Evolutionary conservation across 345 rosid species (phyloP).

Genomic region (Brassica nigra): DNA sequence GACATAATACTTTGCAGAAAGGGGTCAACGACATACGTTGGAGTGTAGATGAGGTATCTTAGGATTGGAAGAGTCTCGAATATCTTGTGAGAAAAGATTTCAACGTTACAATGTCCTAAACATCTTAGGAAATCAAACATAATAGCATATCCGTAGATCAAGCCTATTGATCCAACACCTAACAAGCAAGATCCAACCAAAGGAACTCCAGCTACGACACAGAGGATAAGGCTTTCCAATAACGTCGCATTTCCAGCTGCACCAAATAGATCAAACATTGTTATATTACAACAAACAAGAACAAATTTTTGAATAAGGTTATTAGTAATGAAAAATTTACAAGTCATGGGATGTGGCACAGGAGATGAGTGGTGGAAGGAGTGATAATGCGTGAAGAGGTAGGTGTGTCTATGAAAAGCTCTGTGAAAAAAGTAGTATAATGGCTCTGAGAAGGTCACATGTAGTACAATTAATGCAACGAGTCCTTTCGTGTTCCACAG

Average conservation of each 20-base stretch:
- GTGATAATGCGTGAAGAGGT: slow-evolving; percentile 70
- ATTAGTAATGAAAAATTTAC: slow-evolving; percentile 39
- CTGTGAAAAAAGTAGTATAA: slow-evolving; percentile 70
- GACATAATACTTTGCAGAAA: slow-evolving; percentile 1
- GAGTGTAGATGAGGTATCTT: slow-evolving; percentile 76
- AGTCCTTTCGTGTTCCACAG: slow-evolving; percentile 74
- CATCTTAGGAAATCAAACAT: slow-evolving; percentile 79
- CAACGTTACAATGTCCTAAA: slow-evolving; percentile 84
- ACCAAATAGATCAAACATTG: neutral
- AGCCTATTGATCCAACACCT: slow-evolving; percentile 69
- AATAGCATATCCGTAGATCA: slow-evolving; percentile 60
- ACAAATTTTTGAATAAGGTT: neutral
- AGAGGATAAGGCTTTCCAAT: slow-evolving; percentile 64
- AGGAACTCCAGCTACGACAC: slow-evolving; percentile 64
- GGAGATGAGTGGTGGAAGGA: slow-evolving; percentile 82
- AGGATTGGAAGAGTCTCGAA: slow-evolving; percentile 62
- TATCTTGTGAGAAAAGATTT: slow-evolving; percentile 62
- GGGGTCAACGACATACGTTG: slow-evolving; percentile 55
- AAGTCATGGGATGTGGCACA: slow-evolving; percentile 72
- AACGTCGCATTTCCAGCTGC: slow-evolving; percentile 77
- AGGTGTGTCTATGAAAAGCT: slow-evolving; percentile 50
- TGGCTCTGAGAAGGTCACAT: slow-evolving; percentile 85
- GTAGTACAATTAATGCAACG: slow-evolving; percentile 61
- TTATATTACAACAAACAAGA: neutral
- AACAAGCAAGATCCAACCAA: slow-evolving; percentile 59